Conservation (phyloP, 2,329 filamentous ascomycete genomes). For the Alternaria alternata region DNA sequence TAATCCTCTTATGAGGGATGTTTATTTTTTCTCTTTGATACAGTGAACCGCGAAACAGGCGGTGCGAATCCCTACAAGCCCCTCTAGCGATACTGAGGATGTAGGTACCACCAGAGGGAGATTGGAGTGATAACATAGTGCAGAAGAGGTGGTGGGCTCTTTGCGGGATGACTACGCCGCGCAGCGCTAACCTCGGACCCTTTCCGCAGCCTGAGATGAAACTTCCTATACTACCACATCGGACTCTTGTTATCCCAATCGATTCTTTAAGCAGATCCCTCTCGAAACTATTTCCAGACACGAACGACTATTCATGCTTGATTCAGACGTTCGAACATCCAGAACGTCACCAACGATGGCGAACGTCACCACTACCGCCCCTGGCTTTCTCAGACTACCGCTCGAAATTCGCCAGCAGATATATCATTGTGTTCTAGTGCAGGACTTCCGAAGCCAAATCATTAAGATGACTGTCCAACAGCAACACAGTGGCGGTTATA, state of each 20-base stretch:
- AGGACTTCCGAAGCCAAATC: not conserved
- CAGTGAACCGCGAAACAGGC: not conserved
- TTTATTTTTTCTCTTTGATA: no score
- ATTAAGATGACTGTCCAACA: not conserved
- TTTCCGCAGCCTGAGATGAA: not conserved
- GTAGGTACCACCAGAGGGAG: not conserved
- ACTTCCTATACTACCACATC: not conserved
- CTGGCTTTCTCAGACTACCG: constrained; percentile 1
- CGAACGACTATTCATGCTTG: not conserved
- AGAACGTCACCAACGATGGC: not conserved
- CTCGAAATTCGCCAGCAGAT: constrained; percentile 2
- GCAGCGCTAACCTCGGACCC: not conserved
- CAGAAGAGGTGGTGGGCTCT: not conserved
- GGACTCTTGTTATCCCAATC: not conserved
- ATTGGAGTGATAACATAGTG: not conserved
- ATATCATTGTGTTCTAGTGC: not conserved
- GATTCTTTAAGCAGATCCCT: not conserved
- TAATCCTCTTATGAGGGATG: no score
- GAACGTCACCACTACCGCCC: not conserved
- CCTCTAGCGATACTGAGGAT: not conserved
- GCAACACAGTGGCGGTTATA: no score
- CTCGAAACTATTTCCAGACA: no score
- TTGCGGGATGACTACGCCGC: not conserved
- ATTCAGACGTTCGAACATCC: not conserved
- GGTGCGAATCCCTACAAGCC: not conserved